Evolutionary conservation across 345 rosid species (phyloP).

Genomic region (Eucalyptus pumila): DNA sequence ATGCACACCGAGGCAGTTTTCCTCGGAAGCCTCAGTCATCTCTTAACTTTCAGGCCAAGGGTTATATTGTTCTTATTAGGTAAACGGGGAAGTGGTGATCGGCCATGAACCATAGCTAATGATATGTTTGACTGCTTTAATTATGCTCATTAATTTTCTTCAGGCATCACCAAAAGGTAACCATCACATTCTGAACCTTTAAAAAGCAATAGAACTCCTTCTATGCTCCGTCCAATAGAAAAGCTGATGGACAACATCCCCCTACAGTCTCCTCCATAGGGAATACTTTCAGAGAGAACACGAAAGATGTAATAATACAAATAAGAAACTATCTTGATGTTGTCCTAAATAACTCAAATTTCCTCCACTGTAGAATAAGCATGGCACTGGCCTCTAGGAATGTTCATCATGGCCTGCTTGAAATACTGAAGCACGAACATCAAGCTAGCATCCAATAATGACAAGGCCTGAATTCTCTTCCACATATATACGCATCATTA

Average conservation of each 20-base stretch:
- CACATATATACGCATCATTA: slow-evolving; percentile 16
- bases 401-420: not conserved
- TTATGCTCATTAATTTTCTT: not conserved
- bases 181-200: not conserved
- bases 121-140: not conserved
- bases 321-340: not conserved
- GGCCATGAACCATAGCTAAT: not conserved
- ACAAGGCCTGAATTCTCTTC: not conserved
- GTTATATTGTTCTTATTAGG: not conserved
- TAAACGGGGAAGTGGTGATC: not conserved
- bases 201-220: not conserved
- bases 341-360: not conserved
- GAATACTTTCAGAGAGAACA: not conserved
- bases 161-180: not conserved
- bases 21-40: not conserved
- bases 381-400: not conserved
- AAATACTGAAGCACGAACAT: not conserved
- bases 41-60: not conserved
- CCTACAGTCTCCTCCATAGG: not conserved
- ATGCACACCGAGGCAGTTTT: not conserved
- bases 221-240: not conserved
- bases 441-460: not conserved
- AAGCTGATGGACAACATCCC: not conserved
- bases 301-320: not conserved
- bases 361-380: not conserved